A percentile compares a stretch with the other conserved stretches of the same genome.
These are phyloP conservation scores for Schrenkiella parvula DNA, from an alignment of 345 rosid genomes.

Conservation along the genomic window DNA sequence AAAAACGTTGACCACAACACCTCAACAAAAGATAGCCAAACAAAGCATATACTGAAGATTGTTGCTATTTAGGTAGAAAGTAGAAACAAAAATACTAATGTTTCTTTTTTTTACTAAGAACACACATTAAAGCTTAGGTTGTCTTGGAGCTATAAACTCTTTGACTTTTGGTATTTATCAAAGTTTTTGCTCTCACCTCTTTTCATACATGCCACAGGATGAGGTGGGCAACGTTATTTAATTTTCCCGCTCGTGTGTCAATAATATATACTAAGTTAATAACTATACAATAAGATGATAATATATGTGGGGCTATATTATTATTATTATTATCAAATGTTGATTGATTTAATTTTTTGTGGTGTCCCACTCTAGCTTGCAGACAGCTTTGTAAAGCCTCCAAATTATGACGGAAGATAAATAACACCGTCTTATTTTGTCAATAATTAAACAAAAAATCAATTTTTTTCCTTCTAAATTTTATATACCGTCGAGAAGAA, in stretches of 20 bases:
- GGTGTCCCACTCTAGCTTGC: constrained; percentile 15
- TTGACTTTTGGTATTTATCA: neutral
- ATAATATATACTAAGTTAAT: neutral
- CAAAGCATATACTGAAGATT: neutral
- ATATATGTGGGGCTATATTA: neutral
- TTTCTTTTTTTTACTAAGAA: neutral
- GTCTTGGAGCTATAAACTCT: neutral
- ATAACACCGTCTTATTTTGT: constrained; percentile 14
- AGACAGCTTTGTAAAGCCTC: constrained; percentile 32
- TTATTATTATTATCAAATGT: neutral
- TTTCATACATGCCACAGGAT: neutral
- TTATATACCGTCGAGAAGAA: neutral
- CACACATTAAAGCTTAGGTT: neutral
- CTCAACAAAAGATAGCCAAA: neutral
- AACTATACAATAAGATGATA: neutral
- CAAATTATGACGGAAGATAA: constrained; percentile 3
- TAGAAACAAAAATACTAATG: neutral
- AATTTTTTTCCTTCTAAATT: neutral
- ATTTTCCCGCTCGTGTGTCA: constrained; percentile 10
- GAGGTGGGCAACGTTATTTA: neutral
- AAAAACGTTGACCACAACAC: neutral
- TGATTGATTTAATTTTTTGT: neutral
- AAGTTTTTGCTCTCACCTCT: neutral
- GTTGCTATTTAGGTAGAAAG: neutral
- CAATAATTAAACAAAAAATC: neutral